Evolutionary conservation across 768 basidiomycete genomes (phyloP), one percentile per base, ranked within the genome.

Genomic region (Calocybe cyanea): DNA sequence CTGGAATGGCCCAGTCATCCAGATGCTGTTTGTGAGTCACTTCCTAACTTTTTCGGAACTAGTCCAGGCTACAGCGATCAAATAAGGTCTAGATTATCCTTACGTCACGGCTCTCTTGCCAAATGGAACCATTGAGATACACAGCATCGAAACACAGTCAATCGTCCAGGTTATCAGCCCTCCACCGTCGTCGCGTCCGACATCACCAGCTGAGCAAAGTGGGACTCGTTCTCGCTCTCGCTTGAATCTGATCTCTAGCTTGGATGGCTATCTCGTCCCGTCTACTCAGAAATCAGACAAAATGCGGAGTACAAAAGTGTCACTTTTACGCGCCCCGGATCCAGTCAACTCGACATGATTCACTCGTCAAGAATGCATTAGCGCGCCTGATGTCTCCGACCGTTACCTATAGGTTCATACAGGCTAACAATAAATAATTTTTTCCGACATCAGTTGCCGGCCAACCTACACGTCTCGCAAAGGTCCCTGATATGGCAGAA

Each of bases 1-100:
- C 67, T 96, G 35, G 79, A 91, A 59, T 96, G 92, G 90, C 75
- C 81, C 2, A 77, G 70, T 40, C 83, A 94, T 69, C 90, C 92
- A 0, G 67, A 80, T 18, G 76, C 82, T 15, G 68, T 92, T 30
- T 83, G 91, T 93, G 57, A 58, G 87, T 78, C 28, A 31, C 15
- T 24, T n/a, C 30, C 6, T 33, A 19, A 32, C 31, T 8, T n/a
- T n/a, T 8, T n/a, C 31, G 31, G 32, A 8, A 37, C 23, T 11
- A 25, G 37, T 18, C n/a, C 19, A 23, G 15, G 48, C 43, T 21
- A 46, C 30, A 33, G n/a, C 23, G 36, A 21, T 30, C 11, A 19
- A 45, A n/a, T 18, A 31, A 90, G 90, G 81, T 48, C 69, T 92
- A 41, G 92, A 96, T 60, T 81, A 83, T 53, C 92, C 90, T 3